Percentiles rank a stretch among this genome's conserved stretches.
phyloP scores from a whole-genome alignment of 345 rosid species.

The Eucalyptus microcorys region DNA sequence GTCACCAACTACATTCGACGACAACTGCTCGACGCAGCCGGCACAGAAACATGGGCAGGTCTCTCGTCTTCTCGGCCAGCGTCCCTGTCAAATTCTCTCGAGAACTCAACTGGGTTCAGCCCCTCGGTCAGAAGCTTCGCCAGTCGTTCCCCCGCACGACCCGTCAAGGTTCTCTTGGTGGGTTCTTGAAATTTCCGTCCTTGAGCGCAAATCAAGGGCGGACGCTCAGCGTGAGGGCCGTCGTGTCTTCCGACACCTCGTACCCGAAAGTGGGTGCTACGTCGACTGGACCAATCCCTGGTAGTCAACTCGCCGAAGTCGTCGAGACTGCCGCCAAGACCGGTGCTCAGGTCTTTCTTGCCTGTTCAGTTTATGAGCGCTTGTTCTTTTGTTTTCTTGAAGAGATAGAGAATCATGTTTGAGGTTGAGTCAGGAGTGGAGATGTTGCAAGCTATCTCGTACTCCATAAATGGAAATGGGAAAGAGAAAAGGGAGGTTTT shows the following conservation, averaged over 20 bases:
- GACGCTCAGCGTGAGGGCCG: conserved; percentile 21
- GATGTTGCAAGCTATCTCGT: no score
- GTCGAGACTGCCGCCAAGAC: conserved; percentile 79
- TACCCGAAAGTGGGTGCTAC: conserved; percentile 52
- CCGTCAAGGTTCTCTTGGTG: conserved; percentile 3
- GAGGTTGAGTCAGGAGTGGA: not conserved
- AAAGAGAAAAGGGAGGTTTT: not conserved
- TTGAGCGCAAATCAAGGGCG: not conserved
- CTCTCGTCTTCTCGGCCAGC: conserved; percentile 32
- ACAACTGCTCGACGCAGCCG: not conserved
- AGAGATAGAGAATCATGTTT: not conserved
- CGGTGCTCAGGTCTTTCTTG: conserved; percentile 60
- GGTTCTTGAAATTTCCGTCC: not conserved
- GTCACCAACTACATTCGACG: not conserved
- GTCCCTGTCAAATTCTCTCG: conserved; percentile 22
- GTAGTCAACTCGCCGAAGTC: conserved; percentile 53
- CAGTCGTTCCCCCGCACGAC: not conserved
- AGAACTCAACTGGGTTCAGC: not conserved
- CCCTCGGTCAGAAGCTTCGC: not conserved
- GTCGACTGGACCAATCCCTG: conserved; percentile 58
- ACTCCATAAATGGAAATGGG: not conserved
- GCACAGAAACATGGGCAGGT: conserved; percentile 27
- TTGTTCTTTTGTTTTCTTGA: not conserved
- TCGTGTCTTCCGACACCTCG: conserved; percentile 23
- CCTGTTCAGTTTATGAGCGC: not conserved